A percentile compares a stretch with the other conserved stretches of the same genome.
Evolutionary conservation across 768 basidiomycete genomes (phyloP).

Genomic region (Lactarius tabidus): DNA sequence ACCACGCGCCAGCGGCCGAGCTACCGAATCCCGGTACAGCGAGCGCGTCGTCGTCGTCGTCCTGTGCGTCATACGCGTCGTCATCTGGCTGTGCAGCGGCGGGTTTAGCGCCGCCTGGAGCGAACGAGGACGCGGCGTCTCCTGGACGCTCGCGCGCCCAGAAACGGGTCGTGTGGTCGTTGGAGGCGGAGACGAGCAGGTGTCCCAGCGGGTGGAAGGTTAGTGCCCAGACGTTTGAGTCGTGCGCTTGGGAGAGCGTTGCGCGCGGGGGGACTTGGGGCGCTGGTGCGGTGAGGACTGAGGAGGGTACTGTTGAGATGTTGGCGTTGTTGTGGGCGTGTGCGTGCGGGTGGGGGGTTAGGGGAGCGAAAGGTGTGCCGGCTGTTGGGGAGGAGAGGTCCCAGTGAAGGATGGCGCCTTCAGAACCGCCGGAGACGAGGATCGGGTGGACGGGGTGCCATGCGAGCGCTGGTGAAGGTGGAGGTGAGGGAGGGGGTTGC

Average conservation of each 20-base stretch:
- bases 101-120: conserved; percentile 80
- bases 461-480: conserved; percentile 58
- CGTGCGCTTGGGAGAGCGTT: conserved; percentile 92
- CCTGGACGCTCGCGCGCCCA: conserved; percentile 92
- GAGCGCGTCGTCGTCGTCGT: conserved; percentile 65
- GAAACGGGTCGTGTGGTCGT: conserved; percentile 99
- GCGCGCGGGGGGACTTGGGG: conserved; percentile 56
- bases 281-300: conserved; percentile 15
- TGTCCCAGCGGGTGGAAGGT: conserved; percentile 96
- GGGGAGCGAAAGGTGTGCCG: conserved; percentile 39
- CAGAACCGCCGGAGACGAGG: conserved; percentile 90
- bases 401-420: conserved; percentile 94
- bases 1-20: conserved; percentile 35
- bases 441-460: conserved; percentile 97
- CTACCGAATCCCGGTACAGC: conserved; percentile 73
- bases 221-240: conserved; percentile 95
- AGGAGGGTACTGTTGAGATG: background rate
- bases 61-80: conserved; percentile 39
- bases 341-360: background rate
- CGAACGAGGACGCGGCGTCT: conserved; percentile 73
- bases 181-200: conserved; percentile 89
- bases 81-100: conserved; percentile 62
- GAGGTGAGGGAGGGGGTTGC: background rate
- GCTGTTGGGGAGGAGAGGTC: conserved; percentile 61
- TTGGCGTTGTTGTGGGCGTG: background rate